Evolutionary conservation across 768 basidiomycete species (phyloP), one percentile per base, ranked within the genome.

Genomic region (Megacollybia marginata): DNA sequence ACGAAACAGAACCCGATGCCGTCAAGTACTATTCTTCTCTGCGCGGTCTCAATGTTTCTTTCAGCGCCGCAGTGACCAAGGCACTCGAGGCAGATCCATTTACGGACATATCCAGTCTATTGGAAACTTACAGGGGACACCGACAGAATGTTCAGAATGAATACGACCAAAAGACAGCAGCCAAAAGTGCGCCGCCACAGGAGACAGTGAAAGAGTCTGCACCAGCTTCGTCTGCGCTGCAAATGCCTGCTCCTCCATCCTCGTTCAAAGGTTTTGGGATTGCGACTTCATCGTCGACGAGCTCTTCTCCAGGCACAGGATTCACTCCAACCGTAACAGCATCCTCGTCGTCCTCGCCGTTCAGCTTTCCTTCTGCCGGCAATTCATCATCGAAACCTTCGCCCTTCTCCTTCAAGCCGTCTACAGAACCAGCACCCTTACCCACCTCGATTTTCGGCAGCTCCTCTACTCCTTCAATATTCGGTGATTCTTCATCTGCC

Each of bases 1-100:
- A 53, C 57, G 38, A 42, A 54, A 33, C 55, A 55, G 9, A 48
- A 55, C 44, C 12, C 52, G 59, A 64, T 34, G 57, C 67, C 33
- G 55, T 79, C 13, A 76, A 78, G 47, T 88, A 83, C 59, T 88
- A 80, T 66, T 77, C 68, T 36, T 76, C 80, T 20, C 73, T 90
- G n/a, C 81, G 88, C 33, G 87, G 86, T 12, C 72, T 90, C 38
- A 90, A 90, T 57, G 64, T 75, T 33, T 85, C 84, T 2, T 69
- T 89, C 52, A 60, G 85, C 19, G 67, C 74, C n/a, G 73, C 77
- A 12, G 61, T 87, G 48, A 69, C 76, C 31, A 74, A 76, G 51
- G 75, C 78, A 18, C 69, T 86, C 18, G 78, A 84, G 45, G 67
- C 74, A 13, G 86, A 90, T 64, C 83, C 87, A 2, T 89, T 88